Base-by-base conservation (phyloP, 1,284 basidiomycete species). In the Golubevia sp. region DNA sequence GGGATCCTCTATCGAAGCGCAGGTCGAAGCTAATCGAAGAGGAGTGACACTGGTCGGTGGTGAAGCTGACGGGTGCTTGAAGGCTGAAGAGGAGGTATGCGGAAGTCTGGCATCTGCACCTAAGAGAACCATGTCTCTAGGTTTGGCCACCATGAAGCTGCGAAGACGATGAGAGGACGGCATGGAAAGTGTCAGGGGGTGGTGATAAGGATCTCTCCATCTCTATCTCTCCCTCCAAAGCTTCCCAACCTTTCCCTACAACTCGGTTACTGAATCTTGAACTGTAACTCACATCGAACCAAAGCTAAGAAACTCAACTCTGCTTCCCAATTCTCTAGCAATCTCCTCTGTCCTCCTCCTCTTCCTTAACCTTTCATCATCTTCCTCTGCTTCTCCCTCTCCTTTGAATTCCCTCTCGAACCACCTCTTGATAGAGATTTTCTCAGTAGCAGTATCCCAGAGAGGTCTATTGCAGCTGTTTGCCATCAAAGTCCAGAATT, bases 401-500 rank as follows among this genome's bases (percentile, higher is more conserved):
- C 27, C n/a, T 13, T 23, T 23, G 1, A 59, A 23, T 51, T 68
- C 67, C 50, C n/a, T 58, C 7, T 62, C 59, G 0, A 71, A 53
- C 73, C 73, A 77, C 1, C 71, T 56, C 44, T 64, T 58, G 30
- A 74, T 69, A 0, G 57, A 55, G 1, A 61, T 70, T 30, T 68
- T 62, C 30, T 76, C 69, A 23, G 69, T 62, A 4, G 67, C 75
- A 44, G 27, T 64, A 52, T 77, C 76, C 76, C 76, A 77, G 4
- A 76, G 68, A 25, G 67, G 62, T 7, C 76, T 59, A 49, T 77
- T 77, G 49, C 64, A 70, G 1, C 66, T 67, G 50, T 69, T 70
- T 18, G 74, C 74, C 76, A 77, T 77, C n/a, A 77, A 63, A 13
- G 68, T 68, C 76, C 76, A 77, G 59, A 77, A 77, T 52, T 74